phyloP scores from a whole-genome alignment of 1,284 basidiomycete species.

The Amylostereum areolatum region DNA sequence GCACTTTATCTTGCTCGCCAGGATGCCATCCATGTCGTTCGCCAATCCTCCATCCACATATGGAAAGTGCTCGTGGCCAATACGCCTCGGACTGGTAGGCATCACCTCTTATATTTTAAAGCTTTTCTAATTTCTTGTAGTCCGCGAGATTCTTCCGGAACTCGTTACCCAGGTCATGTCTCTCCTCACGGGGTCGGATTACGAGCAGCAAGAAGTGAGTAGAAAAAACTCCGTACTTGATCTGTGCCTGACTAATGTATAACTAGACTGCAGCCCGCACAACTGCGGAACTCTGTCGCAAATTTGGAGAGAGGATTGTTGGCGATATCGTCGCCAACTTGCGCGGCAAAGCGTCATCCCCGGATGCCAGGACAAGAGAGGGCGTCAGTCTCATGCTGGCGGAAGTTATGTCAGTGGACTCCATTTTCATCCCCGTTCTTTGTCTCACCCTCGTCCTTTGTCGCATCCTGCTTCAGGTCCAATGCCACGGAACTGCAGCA shows the following conservation, averaged over 20 bases:
- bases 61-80: constrained; percentile 98
- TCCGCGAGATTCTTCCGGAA: constrained; percentile 91
- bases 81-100: constrained; percentile 72
- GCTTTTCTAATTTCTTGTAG: constrained; percentile 26
- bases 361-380: constrained; percentile 73
- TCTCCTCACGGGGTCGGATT: constrained; percentile 74
- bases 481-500: constrained; percentile 83
- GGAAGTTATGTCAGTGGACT: constrained; percentile 72
- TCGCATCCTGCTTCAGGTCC: constrained; percentile 40
- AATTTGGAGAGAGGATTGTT: constrained; percentile 92
- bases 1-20: constrained; percentile 93
- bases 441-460: background rate
- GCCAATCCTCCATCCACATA: constrained; percentile 91
- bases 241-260: constrained; percentile 1
- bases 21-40: constrained; percentile 86
- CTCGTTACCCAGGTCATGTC: constrained; percentile 74
- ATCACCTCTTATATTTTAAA: background rate
- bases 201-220: constrained; percentile 86
- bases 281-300: constrained; percentile 85
- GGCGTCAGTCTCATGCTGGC: constrained; percentile 87
- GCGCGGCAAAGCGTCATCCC: constrained; percentile 63
- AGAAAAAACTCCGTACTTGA: background rate
- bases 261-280: constrained; percentile 80
- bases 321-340: constrained; percentile 81
- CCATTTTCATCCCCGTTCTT: background rate